Conservation (phyloP, 140 eudicot species). For the Erigeron philadelphicus region DNA sequence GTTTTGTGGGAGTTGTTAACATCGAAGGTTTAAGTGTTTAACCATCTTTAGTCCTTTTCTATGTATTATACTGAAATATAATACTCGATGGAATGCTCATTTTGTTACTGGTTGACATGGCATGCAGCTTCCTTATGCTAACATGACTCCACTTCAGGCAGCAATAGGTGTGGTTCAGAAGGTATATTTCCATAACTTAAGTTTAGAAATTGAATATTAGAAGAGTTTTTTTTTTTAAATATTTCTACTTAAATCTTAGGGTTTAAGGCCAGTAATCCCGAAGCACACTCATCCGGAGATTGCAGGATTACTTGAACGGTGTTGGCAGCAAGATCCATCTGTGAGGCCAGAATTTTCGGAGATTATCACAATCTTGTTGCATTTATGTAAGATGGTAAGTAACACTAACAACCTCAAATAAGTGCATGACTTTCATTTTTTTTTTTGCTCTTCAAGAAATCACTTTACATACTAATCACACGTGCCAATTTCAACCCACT, state of each 20-base stretch:
- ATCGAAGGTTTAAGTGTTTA: slow-evolving; percentile 76
- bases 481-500: neutral
- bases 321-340: slow-evolving; percentile 86
- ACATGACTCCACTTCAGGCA: slow-evolving; percentile 86
- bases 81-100: neutral
- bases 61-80: slow-evolving; percentile 5
- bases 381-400: slow-evolving; percentile 48
- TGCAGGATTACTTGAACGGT: slow-evolving; percentile 51
- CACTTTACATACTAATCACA: neutral
- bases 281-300: slow-evolving; percentile 52
- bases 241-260: slow-evolving; percentile 34
- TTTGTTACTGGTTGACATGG: slow-evolving; percentile 17
- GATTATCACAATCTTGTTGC: slow-evolving; percentile 48
- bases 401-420: neutral
- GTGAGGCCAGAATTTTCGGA: slow-evolving; percentile 74
- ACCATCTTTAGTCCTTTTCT: slow-evolving; percentile 1
- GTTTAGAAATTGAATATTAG: slow-evolving; percentile 8
- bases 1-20: slow-evolving; percentile 89
- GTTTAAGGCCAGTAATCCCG: slow-evolving; percentile 74
- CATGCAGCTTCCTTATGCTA: slow-evolving; percentile 83
- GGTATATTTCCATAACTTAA: slow-evolving; percentile 39
- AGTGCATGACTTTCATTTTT: neutral
- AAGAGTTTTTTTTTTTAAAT: neutral
- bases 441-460: neutral
- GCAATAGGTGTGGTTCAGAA: slow-evolving; percentile 95